These are phyloP conservation scores for Chimonanthus salicifolius DNA, from an alignment of 164 flowering plant genomes.

Conservation along the genomic window DNA sequence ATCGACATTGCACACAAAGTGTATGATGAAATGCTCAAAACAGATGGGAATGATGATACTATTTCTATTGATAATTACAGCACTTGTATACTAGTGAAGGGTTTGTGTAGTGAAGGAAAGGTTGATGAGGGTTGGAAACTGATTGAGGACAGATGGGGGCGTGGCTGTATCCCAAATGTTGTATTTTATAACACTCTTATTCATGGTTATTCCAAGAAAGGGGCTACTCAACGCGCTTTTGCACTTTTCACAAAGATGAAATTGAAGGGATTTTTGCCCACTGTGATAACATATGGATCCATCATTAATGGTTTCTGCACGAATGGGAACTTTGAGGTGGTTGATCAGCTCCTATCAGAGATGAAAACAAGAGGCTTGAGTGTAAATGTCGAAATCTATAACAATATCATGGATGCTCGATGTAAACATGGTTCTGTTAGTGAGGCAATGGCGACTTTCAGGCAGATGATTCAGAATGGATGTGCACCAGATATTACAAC, in stretches of 20 bases:
- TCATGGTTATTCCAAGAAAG: constrained; percentile 67
- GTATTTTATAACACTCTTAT: constrained; percentile 74
- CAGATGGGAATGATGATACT: constrained; percentile 23
- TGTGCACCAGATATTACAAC: constrained; percentile 57
- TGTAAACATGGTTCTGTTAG: constrained; percentile 38
- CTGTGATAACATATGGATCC: constrained; percentile 59
- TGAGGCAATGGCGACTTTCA: constrained; percentile 32
- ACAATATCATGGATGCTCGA: constrained; percentile 55
- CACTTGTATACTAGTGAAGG: constrained; percentile 57
- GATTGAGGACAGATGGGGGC: constrained; percentile 68
- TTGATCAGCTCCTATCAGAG: constrained; percentile 48
- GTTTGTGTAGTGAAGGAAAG: constrained; percentile 47
- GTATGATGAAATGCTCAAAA: constrained; percentile 57
- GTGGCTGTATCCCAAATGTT: constrained; percentile 59
- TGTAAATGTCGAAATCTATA: constrained; percentile 42
- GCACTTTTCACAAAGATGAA: constrained; percentile 51
- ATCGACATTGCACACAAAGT: constrained; percentile 32
- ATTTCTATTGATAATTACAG: constrained; percentile 49
- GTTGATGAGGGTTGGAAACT: constrained; percentile 60
- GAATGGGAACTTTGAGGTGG: constrained; percentile 43
- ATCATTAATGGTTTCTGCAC: constrained; percentile 59
- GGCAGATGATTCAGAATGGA: constrained; percentile 37
- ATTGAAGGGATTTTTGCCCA: constrained; percentile 64
- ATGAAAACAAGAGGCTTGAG: constrained; percentile 53
- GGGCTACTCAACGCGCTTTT: constrained; percentile 42